Evolutionary conservation across 352 stramenopile species (phyloP).

Genomic region (Thalassiosira hispida): DNA sequence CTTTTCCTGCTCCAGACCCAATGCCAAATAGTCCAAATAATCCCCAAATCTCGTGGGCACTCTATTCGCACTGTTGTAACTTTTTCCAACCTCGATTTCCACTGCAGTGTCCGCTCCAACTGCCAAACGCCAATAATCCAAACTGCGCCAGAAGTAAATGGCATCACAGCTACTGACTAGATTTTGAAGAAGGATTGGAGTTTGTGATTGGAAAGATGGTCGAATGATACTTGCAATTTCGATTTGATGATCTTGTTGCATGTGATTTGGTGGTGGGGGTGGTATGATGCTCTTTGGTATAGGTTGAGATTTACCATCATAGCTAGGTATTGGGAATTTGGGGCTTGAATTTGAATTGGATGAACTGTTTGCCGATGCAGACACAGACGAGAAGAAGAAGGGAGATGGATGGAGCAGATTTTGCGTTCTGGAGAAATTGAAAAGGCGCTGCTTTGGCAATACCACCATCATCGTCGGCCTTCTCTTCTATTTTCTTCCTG

Average conservation of each 20-base stretch:
- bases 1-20: slow-evolving; percentile 52
- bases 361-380: not conserved
- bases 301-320: slow-evolving; percentile 14
- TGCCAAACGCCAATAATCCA: slow-evolving; percentile 48
- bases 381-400: not conserved
- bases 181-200: slow-evolving; percentile 55
- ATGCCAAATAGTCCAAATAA: slow-evolving; percentile 71
- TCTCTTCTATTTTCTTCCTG: not conserved
- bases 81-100: slow-evolving; percentile 67
- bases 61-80: slow-evolving; percentile 52
- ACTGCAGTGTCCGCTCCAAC: slow-evolving; percentile 43
- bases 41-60: slow-evolving; percentile 61
- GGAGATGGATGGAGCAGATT: not conserved
- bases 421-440: slow-evolving; percentile 3
- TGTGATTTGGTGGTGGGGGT: not conserved
- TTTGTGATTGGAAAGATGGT: slow-evolving; percentile 52
- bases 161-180: slow-evolving; percentile 48
- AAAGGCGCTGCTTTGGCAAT: slow-evolving; percentile 1
- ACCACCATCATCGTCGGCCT: not conserved
- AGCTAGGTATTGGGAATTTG: slow-evolving; percentile 19
- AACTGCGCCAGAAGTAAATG: slow-evolving; percentile 57
- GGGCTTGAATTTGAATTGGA: not conserved
- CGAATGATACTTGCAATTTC: slow-evolving; percentile 47
- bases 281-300: slow-evolving; percentile 9
- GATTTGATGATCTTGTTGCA: slow-evolving; percentile 27